Evolutionary conservation across 352 stramenopile species (phyloP).

Genomic region (Pythium myriotylum): DNA sequence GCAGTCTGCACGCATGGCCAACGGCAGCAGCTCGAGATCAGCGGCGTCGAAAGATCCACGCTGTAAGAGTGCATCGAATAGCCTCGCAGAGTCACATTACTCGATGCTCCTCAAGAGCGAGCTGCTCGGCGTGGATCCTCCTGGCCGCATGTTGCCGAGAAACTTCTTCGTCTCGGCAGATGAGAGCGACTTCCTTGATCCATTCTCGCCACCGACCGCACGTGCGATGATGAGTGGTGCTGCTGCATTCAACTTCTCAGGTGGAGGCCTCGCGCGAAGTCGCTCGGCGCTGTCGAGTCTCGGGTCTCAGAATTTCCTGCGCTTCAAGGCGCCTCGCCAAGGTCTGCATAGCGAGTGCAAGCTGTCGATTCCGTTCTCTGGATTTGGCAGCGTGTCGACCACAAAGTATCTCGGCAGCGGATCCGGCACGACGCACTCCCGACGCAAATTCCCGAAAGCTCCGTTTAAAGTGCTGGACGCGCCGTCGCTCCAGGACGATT

Average conservation of each 20-base stretch:
- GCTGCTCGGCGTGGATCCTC: conserved; percentile 63
- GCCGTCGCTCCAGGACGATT: conserved; percentile 96
- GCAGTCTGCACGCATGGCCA: conserved; percentile 20
- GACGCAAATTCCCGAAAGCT: conserved; percentile 89
- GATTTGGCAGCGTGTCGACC: conserved; percentile 39
- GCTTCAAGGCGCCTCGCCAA: conserved; percentile 70
- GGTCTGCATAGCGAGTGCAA: conserved; percentile 63
- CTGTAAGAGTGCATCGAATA: conserved; percentile 15
- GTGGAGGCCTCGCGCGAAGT: conserved; percentile 14
- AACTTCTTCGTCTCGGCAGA: conserved; percentile 30
- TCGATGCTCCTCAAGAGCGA: conserved; percentile 83
- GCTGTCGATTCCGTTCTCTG: conserved; percentile 49
- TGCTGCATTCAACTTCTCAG: conserved; percentile 27
- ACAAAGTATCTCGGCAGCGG: conserved; percentile 27
- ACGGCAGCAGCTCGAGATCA: conserved; percentile 13
- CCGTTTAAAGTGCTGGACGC: conserved; percentile 98
- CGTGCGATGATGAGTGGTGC: conserved; percentile 29
- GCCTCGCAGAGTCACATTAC: conserved; percentile 41
- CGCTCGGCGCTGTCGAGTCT: conserved; percentile 26
- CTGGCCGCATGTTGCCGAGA: conserved; percentile 23
- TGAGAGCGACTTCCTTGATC: conserved; percentile 22
- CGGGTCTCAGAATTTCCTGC: conserved; percentile 68
- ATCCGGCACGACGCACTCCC: conserved; percentile 31
- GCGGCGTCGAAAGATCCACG: not conserved
- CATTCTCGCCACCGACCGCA: conserved; percentile 24